Conservation (phyloP, 1,284 basidiomycete genomes). For the Neotropicomus parvogracilis region DNA sequence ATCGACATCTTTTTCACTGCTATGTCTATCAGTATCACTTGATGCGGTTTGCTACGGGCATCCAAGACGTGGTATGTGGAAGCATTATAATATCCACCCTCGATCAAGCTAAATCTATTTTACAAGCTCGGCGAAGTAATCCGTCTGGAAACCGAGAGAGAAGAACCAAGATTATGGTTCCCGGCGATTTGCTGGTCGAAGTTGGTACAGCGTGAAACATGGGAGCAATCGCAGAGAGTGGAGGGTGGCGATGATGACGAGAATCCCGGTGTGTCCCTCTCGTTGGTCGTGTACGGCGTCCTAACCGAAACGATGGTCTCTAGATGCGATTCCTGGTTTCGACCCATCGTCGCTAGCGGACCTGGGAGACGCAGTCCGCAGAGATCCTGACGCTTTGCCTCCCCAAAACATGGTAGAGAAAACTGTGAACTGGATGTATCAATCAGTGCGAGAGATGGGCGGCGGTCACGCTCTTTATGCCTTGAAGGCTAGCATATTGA, state of each 20-base stretch:
- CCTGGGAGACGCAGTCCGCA: constrained; percentile 51
- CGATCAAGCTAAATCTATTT: constrained; percentile 5
- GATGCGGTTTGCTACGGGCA: constrained; percentile 47
- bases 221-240: constrained; percentile 45
- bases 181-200: constrained; percentile 48
- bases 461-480: constrained; percentile 70
- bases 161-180: constrained; percentile 60
- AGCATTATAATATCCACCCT: constrained; percentile 31
- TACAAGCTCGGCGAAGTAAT: constrained; percentile 53
- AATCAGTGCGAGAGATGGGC: constrained; percentile 38
- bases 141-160: constrained; percentile 53
- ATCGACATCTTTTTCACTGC: constrained; percentile 65
- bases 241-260: constrained; percentile 54
- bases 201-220: constrained; percentile 41
- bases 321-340: constrained; percentile 62
- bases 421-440: constrained; percentile 47
- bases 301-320: neutral
- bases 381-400: constrained; percentile 75
- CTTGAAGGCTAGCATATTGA: constrained; percentile 73
- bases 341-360: constrained; percentile 41
- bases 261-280: constrained; percentile 41
- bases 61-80: constrained; percentile 45
- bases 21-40: constrained; percentile 76
- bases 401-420: constrained; percentile 56
- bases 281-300: neutral